These are phyloP conservation scores for Rhodotorula graminis DNA, from an alignment of 768 basidiomycete genomes.

Conservation along the genomic window DNA sequence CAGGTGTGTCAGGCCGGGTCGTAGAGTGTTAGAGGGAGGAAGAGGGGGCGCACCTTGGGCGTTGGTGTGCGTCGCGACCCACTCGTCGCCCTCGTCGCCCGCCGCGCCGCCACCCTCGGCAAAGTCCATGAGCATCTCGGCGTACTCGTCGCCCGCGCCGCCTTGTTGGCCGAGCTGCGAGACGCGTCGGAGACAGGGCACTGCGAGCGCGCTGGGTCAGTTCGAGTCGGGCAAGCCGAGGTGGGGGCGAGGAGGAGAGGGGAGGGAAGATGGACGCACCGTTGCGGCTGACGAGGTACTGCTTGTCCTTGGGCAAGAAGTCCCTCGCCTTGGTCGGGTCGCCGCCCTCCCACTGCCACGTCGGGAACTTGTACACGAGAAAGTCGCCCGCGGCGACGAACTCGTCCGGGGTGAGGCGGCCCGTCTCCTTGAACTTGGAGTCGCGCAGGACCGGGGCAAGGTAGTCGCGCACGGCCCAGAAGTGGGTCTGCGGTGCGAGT, in stretches of 20 bases:
- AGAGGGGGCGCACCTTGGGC: constrained; percentile 48
- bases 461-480: constrained; percentile 90
- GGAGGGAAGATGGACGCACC: constrained; percentile 45
- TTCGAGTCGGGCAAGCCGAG: not conserved
- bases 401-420: constrained; percentile 74
- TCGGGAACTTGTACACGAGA: constrained; percentile 93
- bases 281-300: constrained; percentile 89
- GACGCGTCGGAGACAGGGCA: constrained; percentile 89
- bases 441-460: constrained; percentile 77
- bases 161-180: constrained; percentile 59
- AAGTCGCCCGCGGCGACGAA: constrained; percentile 98
- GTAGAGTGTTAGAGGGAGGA: too few species aligned
- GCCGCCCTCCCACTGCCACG: constrained; percentile 97
- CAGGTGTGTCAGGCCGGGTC: too few species aligned
- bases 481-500: constrained; percentile 67
- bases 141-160: constrained; percentile 84
- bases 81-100: constrained; percentile 69
- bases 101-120: constrained; percentile 56
- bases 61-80: constrained; percentile 96
- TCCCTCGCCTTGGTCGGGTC: constrained; percentile 79
- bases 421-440: constrained; percentile 98
- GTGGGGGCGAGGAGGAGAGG: not conserved
- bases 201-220: constrained; percentile 45
- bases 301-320: constrained; percentile 90
- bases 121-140: constrained; percentile 82